Evolutionary conservation across 73 alveolate genomes (phyloP), one percentile per base, ranked within the genome.

Genomic region (Paramecium caudatum): DNA sequence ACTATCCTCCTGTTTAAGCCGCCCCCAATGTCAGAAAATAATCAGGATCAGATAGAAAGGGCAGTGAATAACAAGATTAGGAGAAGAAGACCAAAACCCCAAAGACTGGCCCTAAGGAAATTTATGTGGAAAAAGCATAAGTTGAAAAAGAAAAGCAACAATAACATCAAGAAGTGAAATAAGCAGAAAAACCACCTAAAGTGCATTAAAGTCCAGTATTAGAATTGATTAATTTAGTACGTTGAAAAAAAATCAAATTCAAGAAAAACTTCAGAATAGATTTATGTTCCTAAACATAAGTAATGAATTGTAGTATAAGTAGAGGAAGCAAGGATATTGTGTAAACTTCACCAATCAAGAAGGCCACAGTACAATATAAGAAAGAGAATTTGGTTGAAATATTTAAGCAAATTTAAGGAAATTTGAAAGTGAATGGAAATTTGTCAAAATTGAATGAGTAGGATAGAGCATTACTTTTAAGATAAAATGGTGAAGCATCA

Each of bases 221-320:
- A 10, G 13, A 65, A 65, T 65, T 33, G 3, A 25, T 33, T 25
- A 13, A 32, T 1, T 65, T 65, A 65, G 83, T 65, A 65, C 34
- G 83, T 65, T 65, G 83, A 65, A 36, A 65, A 65, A 36, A 65
- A 65, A 36, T 33, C 83, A 10, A 65, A 36, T 10, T 65, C 83
- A 15, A 65, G 83, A 36, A 65, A 65, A 43, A 65, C 83, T 32
- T 65, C 83, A 0, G 83, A 65, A 36, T 5, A 65, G 34, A 36
- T 65, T 30, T 21, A 65, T 25, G 48, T 43, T 3, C 48, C 83
- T 33, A 65, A 65, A 65, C 83, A 65, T 65, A 65, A 65, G 80
- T 55, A 55, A 9, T 2, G 23, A 55, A 27, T 55, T 55, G 0
- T 27, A 55, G 17, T 5, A 2, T 55, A 16, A 3, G 0, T 23